Evolutionary conservation across 495 filamentous ascomycete species (phyloP).

Genomic region (Neurospora tetraspora): DNA sequence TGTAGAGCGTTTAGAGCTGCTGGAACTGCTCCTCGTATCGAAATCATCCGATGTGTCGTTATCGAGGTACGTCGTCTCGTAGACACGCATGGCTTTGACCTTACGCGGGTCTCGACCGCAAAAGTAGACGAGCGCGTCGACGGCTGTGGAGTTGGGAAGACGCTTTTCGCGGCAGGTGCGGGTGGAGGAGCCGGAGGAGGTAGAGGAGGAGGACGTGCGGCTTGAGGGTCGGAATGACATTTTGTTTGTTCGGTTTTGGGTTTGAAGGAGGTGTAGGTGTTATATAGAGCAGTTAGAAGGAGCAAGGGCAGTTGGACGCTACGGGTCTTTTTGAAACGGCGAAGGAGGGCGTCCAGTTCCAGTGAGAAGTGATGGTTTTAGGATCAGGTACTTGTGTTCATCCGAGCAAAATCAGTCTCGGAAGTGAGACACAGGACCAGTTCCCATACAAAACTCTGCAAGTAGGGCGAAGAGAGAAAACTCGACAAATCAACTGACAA

Average conservation of each 20-base stretch:
- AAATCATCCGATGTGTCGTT: background rate
- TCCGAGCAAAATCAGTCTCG: background rate
- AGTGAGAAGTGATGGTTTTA: background rate
- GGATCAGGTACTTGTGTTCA: background rate
- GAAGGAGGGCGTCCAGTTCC: background rate
- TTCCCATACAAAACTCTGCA: background rate
- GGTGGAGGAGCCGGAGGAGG: constrained; percentile 5
- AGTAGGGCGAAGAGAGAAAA: background rate
- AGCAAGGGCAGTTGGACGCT: background rate
- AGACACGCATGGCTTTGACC: constrained; percentile 16
- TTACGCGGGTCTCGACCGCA: constrained; percentile 15
- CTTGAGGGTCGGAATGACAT: background rate
- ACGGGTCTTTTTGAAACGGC: background rate
- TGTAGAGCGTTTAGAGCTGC: background rate
- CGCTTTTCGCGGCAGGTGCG: constrained; percentile 4
- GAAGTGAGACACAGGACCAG: background rate
- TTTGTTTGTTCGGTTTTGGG: background rate
- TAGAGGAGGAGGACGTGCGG: constrained; percentile 4
- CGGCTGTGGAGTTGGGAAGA: constrained; percentile 12
- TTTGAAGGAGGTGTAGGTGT: background rate
- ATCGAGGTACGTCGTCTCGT: constrained; percentile 11
- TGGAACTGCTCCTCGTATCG: constrained; percentile 10
- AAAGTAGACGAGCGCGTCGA: constrained; percentile 16
- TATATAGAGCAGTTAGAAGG: background rate
- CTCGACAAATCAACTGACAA: background rate